Base-by-base conservation (phyloP, 2,329 filamentous ascomycete species). In the Cylindrodendrum hubeiense region DNA sequence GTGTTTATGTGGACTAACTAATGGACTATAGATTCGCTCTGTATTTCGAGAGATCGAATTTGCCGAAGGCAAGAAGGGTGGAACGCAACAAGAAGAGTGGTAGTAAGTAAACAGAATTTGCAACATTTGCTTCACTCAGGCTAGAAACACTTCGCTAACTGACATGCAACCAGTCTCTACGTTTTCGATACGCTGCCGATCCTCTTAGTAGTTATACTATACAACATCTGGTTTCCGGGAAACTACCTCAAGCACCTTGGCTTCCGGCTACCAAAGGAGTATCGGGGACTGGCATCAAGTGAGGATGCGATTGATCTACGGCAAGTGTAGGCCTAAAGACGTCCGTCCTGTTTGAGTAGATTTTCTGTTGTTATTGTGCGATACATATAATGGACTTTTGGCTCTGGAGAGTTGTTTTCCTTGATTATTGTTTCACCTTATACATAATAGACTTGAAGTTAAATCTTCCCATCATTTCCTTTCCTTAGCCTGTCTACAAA, bases 1-100 rank as follows among this genome's bases (percentile, higher is more conserved):
- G n/a, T n/a, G n/a, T n/a, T 2, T 19, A 8, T 6, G 10, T 0
- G 3, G 22, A 58, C 37, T 39, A 22, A 59, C 6, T 28, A 19
- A 13, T 15, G 8, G 2, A 2, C 2, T 10, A 2, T 3, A 71
- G 70, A 39, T 72, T 10, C 70, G 70, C 26, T 72, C 69, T 5
- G 61, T 72, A 15, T 72, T 61, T 8, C 70, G 70, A 41, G 68
- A 71, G 54, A 50, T 72, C 0, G 70, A 72, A 2, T 72, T 72
- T 21, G 58, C 66, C 0, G 70, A 63, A 0, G 70, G 70, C 0
- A 72, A 69, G 2, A 49, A 49, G 21, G 70, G 70, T 0, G 50
- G 30, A 22, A 71, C 67, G 0, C 70, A 72, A 2, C 66, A 67
- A 9, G 34, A 64, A 5, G 70, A 72, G 58, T 72, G 70, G 70